Conservation (phyloP, 2,329 filamentous ascomycete genomes). For the Botrytis cinerea region DNA sequence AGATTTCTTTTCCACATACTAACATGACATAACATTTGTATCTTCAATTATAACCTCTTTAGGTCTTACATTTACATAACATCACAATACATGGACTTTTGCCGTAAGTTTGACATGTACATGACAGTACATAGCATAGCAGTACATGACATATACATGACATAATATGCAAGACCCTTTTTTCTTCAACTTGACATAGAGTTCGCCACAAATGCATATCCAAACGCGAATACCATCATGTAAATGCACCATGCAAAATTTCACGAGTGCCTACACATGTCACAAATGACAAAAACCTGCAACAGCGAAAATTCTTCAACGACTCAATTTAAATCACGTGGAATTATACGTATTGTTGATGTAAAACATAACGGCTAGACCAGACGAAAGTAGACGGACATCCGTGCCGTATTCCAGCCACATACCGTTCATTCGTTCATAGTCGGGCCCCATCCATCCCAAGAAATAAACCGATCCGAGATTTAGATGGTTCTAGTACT, state of each 20-base stretch:
- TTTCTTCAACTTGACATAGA: neutral
- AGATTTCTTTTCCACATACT: neutral
- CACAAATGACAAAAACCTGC: neutral
- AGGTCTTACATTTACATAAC: neutral
- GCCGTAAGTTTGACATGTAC: neutral
- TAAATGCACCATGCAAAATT: neutral
- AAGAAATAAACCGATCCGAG: neutral
- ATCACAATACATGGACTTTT: neutral
- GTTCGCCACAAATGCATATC: neutral
- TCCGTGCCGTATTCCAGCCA: slow-evolving; percentile 12
- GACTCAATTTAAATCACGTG: slow-evolving; percentile 15
- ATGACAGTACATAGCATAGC: slow-evolving; percentile 1
- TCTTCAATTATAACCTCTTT: slow-evolving; percentile 1
- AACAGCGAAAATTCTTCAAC: slow-evolving; percentile 4
- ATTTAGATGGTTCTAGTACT: neutral
- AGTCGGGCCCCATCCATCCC: neutral
- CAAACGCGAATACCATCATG: neutral
- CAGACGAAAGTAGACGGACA: neutral
- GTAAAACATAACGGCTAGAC: neutral
- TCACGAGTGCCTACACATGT: neutral
- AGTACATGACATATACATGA: slow-evolving; percentile 9
- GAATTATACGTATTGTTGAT: neutral
- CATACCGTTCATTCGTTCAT: neutral
- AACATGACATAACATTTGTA: neutral
- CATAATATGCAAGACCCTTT: neutral